Base-by-base conservation (phyloP, 352 stramenopile species). In the Phytophthora constricta region DNA sequence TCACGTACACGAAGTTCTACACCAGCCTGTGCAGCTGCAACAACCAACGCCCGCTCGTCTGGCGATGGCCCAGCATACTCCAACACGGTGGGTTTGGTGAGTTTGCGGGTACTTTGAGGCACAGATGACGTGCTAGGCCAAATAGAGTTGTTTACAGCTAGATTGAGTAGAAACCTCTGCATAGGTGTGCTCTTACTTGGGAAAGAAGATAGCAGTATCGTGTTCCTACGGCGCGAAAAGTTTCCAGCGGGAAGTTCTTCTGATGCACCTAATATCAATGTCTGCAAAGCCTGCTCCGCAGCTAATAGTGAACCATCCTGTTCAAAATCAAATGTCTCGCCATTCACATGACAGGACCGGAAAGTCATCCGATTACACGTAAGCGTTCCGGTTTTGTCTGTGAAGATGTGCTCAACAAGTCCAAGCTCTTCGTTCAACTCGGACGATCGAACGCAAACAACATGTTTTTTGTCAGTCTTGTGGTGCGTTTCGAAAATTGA, bases 321-420 rank as follows among this genome's bases (percentile, higher is more conserved):
- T 5, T 72, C 58, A 26, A 80, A 87, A 25, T 74, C 60, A 45
- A 76, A 87, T 5, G 80, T 84, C n/a, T 76, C 72, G 8, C 91
- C 92, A 51, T 96, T 90, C 1, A 98, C 82, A 54, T 93, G 95
- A 56, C 91, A 98, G 14, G 86, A 86, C 23, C 96, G 95, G 64
- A 99, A 98, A 23, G 93, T 76, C 94, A 98, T 98, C 5, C 87
- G 82, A 65, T 98, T 98, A 55, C 90, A 89, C 10, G 94, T 98
- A 14, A 98, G 70, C 14, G 93, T 98, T 16, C 93, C 93, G 2
- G 93, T 98, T 62, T 98, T 98, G 64, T 98, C 93, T 0, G 73
- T 97, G 76, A 99, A 99, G 26, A 99, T 91, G 65, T 99, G 97
- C 54, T 98, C 82, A 16, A 99, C 90, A 67, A 98, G 80, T 5